Evolutionary conservation across 2,329 filamentous ascomycete species (phyloP).

Genomic region (Calonectria montana): DNA sequence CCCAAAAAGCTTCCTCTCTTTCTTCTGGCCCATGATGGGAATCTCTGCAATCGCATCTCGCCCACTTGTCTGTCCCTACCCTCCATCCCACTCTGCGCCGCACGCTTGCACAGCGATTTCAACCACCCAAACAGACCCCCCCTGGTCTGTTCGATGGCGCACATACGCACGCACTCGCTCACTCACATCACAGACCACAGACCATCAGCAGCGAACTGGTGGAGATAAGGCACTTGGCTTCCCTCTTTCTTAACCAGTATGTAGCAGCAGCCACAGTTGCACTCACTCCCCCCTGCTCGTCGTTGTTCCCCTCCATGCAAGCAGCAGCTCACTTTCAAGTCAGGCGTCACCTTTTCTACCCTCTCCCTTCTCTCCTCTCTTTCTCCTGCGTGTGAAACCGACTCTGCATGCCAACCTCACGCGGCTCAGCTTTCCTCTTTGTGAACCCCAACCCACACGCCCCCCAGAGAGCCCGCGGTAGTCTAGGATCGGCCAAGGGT

Average conservation of each 20-base stretch:
- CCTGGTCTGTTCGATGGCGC: constrained; percentile 1
- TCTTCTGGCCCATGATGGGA: neutral
- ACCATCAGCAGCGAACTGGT: constrained; percentile 18
- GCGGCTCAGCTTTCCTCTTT: constrained; percentile 16
- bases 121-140: constrained; percentile 3
- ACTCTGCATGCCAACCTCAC: neutral
- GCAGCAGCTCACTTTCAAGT: neutral
- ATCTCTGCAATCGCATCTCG: constrained; percentile 2
- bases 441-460: constrained; percentile 21
- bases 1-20: neutral
- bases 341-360: neutral
- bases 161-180: constrained; percentile 4
- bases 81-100: neutral
- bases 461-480: neutral
- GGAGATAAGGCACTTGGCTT: constrained; percentile 7
- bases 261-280: neutral
- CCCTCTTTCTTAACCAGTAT: neutral
- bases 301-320: neutral
- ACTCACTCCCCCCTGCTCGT: neutral
- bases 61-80: neutral
- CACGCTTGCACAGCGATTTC: neutral
- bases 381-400: neutral
- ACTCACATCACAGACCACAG: constrained; percentile 6
- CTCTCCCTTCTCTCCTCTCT: neutral
- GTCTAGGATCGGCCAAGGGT: constrained; percentile 12